Evolutionary conservation across 257 asterid species (phyloP), one percentile per base, ranked within the genome.

Genomic region (Penstemon eatonii): DNA sequence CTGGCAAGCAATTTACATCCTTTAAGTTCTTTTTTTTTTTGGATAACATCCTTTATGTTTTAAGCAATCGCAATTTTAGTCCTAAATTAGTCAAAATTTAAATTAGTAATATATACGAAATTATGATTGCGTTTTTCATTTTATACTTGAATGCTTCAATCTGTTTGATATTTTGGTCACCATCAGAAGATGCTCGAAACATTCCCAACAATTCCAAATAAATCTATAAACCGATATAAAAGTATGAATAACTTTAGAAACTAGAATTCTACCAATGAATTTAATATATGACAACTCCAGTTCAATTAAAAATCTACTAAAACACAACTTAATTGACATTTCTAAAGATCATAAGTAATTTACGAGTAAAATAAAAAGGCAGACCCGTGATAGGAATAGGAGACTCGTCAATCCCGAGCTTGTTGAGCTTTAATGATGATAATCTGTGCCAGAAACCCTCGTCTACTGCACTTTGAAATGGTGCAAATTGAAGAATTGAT

Each of bases 391-490:
- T 76, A 5, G 99, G 89, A 67, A 90, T 76, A 7, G 99, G 96
- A 63, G 97, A 84, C 25, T 93, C 99, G 55, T 93, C 97, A 59
- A 90, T 86, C 56, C 99, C 96, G 37, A 90, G 81, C 82, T 87
- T 82, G 86, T 93, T 90, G 78, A 93, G 99, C 85, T 93, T 93
- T 79, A 93, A 79, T 5, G 97, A 88, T 59, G 97, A 90, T 58
- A 93, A 82, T 70, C 81, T 79, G 71, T 84, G 97, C 99, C 99
- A 93, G 63, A 90, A 93, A 0, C 97, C 96, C 81, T 87, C 99
- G 60, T 93, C 99, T 58, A 87, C 90, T 33, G 76, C 72, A 81
- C 99, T 93, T 67, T 86, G 94, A 25, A 93, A 83, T 0, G 90
- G 87, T 52, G 86, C 94, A 66, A 88, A 93, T 54, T 79, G 87